Percentiles rank a stretch among this genome's conserved stretches.
Conservation (phyloP, 108 stramenopile species). For the Seminavis robusta region DNA sequence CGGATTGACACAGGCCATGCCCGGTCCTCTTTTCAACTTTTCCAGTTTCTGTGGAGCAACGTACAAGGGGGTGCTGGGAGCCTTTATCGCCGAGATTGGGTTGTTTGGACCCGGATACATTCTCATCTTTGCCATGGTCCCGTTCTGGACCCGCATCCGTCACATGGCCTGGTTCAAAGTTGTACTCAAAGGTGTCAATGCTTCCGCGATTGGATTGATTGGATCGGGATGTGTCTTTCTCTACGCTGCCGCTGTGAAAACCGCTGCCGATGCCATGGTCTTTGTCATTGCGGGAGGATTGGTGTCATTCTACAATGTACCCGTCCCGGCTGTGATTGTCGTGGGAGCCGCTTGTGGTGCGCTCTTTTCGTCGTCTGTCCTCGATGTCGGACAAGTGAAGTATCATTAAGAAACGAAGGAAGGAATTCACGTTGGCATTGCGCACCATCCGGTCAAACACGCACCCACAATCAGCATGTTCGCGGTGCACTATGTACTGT, state of each 20-base stretch:
- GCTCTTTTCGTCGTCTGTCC: constrained; percentile 45
- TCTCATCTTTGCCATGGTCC: constrained; percentile 89
- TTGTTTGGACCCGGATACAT: constrained; percentile 90
- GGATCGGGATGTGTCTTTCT: constrained; percentile 83
- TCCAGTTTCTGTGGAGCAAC: constrained; percentile 88
- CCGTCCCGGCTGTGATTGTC: constrained; percentile 67
- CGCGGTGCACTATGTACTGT: too few relatives aligned
- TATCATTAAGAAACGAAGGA: too few relatives aligned
- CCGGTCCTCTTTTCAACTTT: constrained; percentile 89
- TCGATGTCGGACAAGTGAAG: constrained; percentile 55
- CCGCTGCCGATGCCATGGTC: constrained; percentile 78
- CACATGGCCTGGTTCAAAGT: constrained; percentile 74
- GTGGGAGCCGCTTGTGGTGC: constrained; percentile 77
- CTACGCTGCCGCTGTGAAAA: constrained; percentile 62
- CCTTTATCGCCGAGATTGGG: constrained; percentile 76
- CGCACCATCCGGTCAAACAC: too few relatives aligned
- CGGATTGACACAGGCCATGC: constrained; percentile 74
- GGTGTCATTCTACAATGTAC: constrained; percentile 55
- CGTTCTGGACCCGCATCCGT: constrained; percentile 89
- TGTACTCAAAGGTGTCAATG: constrained; percentile 76
- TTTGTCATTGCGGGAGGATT: constrained; percentile 62
- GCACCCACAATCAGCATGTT: too few relatives aligned
- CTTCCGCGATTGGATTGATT: constrained; percentile 84
- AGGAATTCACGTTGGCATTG: too few relatives aligned
- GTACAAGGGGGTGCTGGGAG: constrained; percentile 80